Percentiles rank a stretch among this genome's conserved stretches.
These are phyloP conservation scores for Arthroderma sp. DNA, from an alignment of 2,329 filamentous ascomycete genomes.

Conservation along the genomic window DNA sequence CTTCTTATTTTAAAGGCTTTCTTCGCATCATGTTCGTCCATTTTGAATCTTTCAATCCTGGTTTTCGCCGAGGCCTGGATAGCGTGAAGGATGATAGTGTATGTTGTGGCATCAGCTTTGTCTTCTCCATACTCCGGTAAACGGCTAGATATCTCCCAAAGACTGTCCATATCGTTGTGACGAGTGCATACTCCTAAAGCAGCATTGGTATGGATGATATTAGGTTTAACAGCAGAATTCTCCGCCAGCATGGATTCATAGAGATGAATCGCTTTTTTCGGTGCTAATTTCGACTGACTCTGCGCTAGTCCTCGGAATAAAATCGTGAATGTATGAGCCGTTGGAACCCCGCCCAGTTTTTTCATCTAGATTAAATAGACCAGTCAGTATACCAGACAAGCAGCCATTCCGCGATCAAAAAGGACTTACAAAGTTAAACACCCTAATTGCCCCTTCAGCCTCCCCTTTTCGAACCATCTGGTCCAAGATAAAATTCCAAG, in stretches of 20 bases:
- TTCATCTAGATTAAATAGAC: slow-evolving; percentile 57
- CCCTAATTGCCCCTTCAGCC: slow-evolving; percentile 54
- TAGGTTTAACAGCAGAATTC: slow-evolving; percentile 52
- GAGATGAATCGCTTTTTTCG: slow-evolving; percentile 57
- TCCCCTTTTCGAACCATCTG: slow-evolving; percentile 51
- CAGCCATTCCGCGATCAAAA: neutral
- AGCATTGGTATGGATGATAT: slow-evolving; percentile 75
- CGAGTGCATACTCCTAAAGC: slow-evolving; percentile 69
- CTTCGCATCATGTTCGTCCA: slow-evolving; percentile 16
- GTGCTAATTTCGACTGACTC: slow-evolving; percentile 38
- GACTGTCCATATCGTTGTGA: slow-evolving; percentile 60
- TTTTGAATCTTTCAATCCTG: slow-evolving; percentile 14
- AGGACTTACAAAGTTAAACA: slow-evolving; percentile 70
- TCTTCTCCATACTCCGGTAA: slow-evolving; percentile 51
- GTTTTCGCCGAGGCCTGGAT: slow-evolving; percentile 41
- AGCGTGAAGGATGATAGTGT: slow-evolving; percentile 69
- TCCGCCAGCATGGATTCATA: slow-evolving; percentile 61
- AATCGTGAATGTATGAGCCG: slow-evolving; percentile 69
- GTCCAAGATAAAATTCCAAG: slow-evolving; percentile 79
- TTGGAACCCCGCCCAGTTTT: slow-evolving; percentile 70
- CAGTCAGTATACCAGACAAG: slow-evolving; percentile 5
- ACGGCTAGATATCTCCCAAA: slow-evolving; percentile 64
- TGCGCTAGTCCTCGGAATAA: slow-evolving; percentile 62
- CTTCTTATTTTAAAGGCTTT: slow-evolving; percentile 14
- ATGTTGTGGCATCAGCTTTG: slow-evolving; percentile 59